Evolutionary conservation across 2,329 filamentous ascomycete genomes (phyloP), one percentile per base, ranked within the genome.

Genomic region (Arthrobotrys megalospora): DNA sequence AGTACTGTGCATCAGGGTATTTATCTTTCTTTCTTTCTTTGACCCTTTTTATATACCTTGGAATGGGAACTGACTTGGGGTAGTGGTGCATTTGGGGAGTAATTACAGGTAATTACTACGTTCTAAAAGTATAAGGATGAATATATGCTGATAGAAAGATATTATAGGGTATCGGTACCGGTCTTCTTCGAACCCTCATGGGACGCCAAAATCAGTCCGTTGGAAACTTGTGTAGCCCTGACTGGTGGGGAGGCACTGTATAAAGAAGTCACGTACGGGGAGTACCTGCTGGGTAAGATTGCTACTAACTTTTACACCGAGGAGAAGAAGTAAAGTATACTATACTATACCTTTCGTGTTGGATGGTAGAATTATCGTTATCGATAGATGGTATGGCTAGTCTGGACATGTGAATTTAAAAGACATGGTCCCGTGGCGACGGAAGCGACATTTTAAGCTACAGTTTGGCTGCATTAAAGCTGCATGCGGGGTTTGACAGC

Each of bases 161-260:
- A 32, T 8, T 10, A n/a, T 60, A 79, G 70, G 16, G 81, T 82
- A 45, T 81, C 78, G 7, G 85, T 87, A 34, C 86, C 86, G 5
- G 87, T 87, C 72, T 87, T 87, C 82, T 87, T 86, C 79, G 85
- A 87, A 80, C 85, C 85, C 66, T 82, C 85, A 76, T 86, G 85
- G 67, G 83, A 85, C 45, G 84, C 84, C 11, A 72, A 81, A 55
- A 84, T 86, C 6, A 82, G 75, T 80, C 85, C 85, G 53, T 79
- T 86, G 80, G 69, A 76, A 65, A 82, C 81, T 65, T 86, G 85
- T 82, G 82, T 86, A 24, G 53, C 81, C 62, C 70, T 69, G 67
- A 85, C 81, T 0, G 84, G 83, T 0, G 82, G 82, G 16, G 76
- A 76, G 79, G 34, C 63, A 45, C 81, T 84, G 47, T 83, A 83